Percentiles rank a stretch among this genome's conserved stretches.
These are phyloP conservation scores for Isabelozyma heimii DNA, from an alignment of 805 yeast species.

Conservation along the genomic window DNA sequence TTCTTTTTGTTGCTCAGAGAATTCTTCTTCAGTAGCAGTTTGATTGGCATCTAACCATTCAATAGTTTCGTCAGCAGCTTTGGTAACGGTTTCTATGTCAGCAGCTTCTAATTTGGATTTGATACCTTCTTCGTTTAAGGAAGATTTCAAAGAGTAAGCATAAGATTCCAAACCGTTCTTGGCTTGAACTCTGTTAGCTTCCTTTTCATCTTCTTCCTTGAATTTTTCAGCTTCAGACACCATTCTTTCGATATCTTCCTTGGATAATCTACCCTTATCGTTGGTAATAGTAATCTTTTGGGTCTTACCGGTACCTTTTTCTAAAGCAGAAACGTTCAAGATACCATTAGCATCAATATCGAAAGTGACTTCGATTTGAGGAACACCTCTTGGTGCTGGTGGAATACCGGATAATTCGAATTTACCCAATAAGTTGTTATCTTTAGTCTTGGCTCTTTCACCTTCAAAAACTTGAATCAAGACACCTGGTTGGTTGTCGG, in stretches of 20 bases:
- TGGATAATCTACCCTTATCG: conserved; percentile 97
- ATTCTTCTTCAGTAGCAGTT: conserved; percentile 92
- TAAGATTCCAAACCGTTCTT: conserved; percentile 95
- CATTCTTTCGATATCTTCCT: conserved; percentile 98
- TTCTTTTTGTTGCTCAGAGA: conserved; percentile 89
- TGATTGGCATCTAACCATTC: conserved; percentile 92
- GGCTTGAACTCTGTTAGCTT: conserved; percentile 87
- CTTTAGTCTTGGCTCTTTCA: conserved; percentile 95
- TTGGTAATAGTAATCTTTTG: conserved; percentile 97
- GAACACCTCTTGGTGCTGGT: conserved; percentile 98
- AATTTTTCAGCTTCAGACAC: conserved; percentile 96
- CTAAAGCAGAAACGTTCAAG: conserved; percentile 92
- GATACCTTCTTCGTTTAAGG: conserved; percentile 49
- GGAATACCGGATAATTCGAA: conserved; percentile 96
- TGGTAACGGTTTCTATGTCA: conserved; percentile 66
- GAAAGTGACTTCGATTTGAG: conserved; percentile 96
- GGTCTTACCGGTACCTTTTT: conserved; percentile 98
- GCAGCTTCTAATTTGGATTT: conserved; percentile 50
- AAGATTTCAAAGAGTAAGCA: conserved; percentile 88
- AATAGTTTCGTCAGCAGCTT: conserved; percentile 82
- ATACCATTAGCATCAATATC: conserved; percentile 98
- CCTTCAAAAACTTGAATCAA: conserved; percentile 97
- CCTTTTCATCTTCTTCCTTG: conserved; percentile 95
- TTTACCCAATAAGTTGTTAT: conserved; percentile 95
- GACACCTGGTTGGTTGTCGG: conserved; percentile 99